Base-by-base conservation (phyloP, 2,329 filamentous ascomycete genomes). In the Cucurbitaria berberidis region DNA sequence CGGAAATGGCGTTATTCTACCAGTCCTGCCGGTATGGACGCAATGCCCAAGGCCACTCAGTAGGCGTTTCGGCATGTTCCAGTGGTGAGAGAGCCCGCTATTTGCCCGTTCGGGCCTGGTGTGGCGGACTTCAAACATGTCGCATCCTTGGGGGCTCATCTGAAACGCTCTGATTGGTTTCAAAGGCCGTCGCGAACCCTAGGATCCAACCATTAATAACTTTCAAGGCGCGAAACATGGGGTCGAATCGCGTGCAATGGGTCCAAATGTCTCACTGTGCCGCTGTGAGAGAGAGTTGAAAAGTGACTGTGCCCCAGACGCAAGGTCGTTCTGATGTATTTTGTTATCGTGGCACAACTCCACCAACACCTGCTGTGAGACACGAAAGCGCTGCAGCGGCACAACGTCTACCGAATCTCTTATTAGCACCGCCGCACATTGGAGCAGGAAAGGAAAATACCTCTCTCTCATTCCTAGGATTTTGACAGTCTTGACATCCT, bases 151-250 rank as follows among this genome's bases (percentile, higher is more conserved):
- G 16, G 41, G 27, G n/a, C n/a, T 18, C 1, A 22, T n/a, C 30
- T 52, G 50, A 52, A 52, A 52, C 50, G n/a, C 32, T 18, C 22
- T 52, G 50, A 52, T 42, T 42, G 40, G 40, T 42, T 52, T 49
- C 49, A 42, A 19, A 44, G 27, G 3, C 41, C 27, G 35, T 29
- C 29, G 15, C 30, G 13, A 18, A 24, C 19, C 16, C 19, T 38
- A 22, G 19, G 13, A 10, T 29, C 18, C 39, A 44, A 39, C 48
- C 41, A 51, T 45, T 45, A 18, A 45, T 40, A 51, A 24, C 16
- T 24, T 45, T 9, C 36, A 15, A 21, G 40, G 24, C 21, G n/a
- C 45, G 40, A 30, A 32, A 32, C 27, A 32, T 21, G 40, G n/a
- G 18, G 19, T 35, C 35, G 21, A 48, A 24, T 36, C 47, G 39